Conservation (phyloP, 1,284 basidiomycete species). For the Volvariella volvacea region DNA sequence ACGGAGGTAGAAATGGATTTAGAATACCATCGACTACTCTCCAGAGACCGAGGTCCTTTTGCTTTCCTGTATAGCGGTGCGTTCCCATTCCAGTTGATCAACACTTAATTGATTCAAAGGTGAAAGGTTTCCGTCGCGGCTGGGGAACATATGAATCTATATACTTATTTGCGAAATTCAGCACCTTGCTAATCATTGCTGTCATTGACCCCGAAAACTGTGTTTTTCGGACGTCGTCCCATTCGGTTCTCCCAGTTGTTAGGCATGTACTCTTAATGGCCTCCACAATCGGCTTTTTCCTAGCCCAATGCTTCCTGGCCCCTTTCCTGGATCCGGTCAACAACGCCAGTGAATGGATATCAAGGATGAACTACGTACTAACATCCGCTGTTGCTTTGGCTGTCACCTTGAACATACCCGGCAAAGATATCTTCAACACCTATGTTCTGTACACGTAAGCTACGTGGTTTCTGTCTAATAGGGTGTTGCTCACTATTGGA, state of each 20-base stretch:
- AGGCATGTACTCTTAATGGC: conserved; percentile 62
- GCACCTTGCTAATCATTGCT: conserved; percentile 60
- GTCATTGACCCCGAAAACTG: conserved; percentile 70
- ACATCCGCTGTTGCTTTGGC: conserved; percentile 59
- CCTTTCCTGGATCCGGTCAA: conserved; percentile 70
- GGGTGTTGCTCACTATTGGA: conserved; percentile 4
- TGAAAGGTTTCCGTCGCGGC: conserved; percentile 56
- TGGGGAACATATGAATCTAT: conserved; percentile 63
- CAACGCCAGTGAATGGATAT: conserved; percentile 75
- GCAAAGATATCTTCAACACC: conserved; percentile 46
- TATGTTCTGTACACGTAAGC: conserved; percentile 60
- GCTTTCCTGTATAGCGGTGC: conserved; percentile 66
- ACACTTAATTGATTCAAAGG: conserved; percentile 5
- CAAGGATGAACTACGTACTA: conserved; percentile 61
- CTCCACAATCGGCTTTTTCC: conserved; percentile 55
- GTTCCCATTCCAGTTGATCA: conserved; percentile 14
- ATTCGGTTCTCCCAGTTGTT: conserved; percentile 45
- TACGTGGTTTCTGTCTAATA: background rate
- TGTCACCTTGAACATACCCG: conserved; percentile 49
- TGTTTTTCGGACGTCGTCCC: conserved; percentile 52
- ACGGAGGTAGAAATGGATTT: conserved; percentile 54
- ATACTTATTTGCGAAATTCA: conserved; percentile 65
- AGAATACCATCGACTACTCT: conserved; percentile 67
- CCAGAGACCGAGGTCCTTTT: conserved; percentile 63
- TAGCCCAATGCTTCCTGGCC: conserved; percentile 50